Evolutionary conservation across 164 flowering plant genomes (phyloP).

Genomic region (Sedum album): DNA sequence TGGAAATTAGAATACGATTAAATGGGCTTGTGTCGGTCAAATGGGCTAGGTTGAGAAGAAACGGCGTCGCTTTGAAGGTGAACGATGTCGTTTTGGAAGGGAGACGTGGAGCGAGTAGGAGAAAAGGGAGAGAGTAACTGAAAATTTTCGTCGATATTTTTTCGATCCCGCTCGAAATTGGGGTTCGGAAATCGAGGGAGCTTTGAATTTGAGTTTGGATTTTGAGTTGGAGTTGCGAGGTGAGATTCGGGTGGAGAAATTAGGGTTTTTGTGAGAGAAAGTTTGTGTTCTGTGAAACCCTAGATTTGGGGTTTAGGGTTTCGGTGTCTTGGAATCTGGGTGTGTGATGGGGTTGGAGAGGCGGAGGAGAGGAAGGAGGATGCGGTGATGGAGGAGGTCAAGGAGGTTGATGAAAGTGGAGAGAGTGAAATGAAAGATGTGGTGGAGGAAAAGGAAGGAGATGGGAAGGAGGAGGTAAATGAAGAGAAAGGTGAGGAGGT

Average conservation of each 20-base stretch:
- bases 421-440: not conserved
- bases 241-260: not conserved
- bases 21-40: not conserved
- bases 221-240: not conserved
- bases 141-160: not conserved
- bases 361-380: conserved; percentile 12
- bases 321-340: not conserved
- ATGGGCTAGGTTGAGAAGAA: not conserved
- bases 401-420: conserved; percentile 8
- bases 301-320: not conserved
- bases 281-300: not conserved
- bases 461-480: not conserved
- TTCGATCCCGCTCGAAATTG: conserved; percentile 3
- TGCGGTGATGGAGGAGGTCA: conserved; percentile 11
- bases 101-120: not conserved
- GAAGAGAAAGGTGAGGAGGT: conserved; percentile 5
- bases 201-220: not conserved
- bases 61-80: not conserved
- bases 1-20: too few relatives aligned
- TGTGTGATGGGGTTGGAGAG: conserved; percentile 10
- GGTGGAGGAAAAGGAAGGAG: conserved; percentile 11
- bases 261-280: not conserved
- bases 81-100: too few relatives aligned
- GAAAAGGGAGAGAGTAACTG: not conserved
- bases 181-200: not conserved